Evolutionary conservation across 2,329 filamentous ascomycete genomes (phyloP).

Genomic region (Rutstroemia sydowiana): DNA sequence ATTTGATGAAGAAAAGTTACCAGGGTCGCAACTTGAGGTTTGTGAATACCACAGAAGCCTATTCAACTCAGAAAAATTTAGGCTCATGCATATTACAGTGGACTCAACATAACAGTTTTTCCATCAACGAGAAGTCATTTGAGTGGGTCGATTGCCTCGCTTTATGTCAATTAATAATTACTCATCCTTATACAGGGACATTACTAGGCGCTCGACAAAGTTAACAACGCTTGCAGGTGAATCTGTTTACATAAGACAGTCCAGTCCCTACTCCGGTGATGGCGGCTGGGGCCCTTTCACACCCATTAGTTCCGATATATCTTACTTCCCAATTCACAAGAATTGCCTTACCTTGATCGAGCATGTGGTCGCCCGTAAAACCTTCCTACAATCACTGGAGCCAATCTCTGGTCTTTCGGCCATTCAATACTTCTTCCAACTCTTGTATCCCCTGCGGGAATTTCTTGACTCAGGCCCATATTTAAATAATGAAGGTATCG

Average conservation of each 20-base stretch:
- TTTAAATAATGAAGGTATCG: conserved; percentile 3
- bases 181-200: no score
- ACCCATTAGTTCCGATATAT: no score
- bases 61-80: not conserved
- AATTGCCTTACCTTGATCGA: conserved; percentile 8
- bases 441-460: not conserved
- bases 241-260: not conserved
- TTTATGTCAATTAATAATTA: no score
- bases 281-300: no score
- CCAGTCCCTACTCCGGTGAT: no score
- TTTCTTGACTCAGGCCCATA: not conserved
- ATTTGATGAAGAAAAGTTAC: conserved; percentile 1
- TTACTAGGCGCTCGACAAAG: no score
- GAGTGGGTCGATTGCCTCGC: not conserved
- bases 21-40: not conserved
- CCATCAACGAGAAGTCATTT: conserved; percentile 1
- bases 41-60: not conserved
- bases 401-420: not conserved
- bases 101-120: not conserved
- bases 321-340: conserved; percentile 7
- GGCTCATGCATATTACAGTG: not conserved
- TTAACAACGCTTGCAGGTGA: not conserved
- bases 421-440: not conserved
- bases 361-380: not conserved
- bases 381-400: not conserved